A percentile compares a stretch with the other conserved stretches of the same genome.
Conservation (phyloP, 2,329 filamentous ascomycete species). For the Cladosporium sp. region DNA sequence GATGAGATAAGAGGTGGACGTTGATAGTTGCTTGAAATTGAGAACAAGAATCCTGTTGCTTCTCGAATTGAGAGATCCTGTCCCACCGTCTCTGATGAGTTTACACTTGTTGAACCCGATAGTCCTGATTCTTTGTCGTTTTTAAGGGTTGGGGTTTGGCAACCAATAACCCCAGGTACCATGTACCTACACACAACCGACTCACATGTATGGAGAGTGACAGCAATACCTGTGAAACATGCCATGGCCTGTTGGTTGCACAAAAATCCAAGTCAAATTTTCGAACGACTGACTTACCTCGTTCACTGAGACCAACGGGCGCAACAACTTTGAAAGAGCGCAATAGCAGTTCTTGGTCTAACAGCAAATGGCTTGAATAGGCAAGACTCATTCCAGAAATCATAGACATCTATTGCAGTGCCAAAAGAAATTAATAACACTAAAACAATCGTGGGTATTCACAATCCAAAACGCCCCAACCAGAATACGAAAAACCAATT, state of each 20-base stretch:
- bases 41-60: background rate
- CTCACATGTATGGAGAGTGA: no score
- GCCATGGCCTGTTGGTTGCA: no score
- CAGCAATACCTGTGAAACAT: no score
- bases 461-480: conserved; percentile 4
- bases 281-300: no score
- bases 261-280: no score
- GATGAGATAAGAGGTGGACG: background rate
- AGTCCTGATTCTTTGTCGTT: no score
- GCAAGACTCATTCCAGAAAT: background rate
- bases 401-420: background rate
- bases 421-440: background rate
- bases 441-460: conserved; percentile 1
- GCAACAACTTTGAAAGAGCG: background rate
- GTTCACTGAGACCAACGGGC: no score
- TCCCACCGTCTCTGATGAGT: background rate
- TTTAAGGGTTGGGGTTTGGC: no score
- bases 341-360: background rate
- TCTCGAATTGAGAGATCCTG: background rate
- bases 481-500: background rate
- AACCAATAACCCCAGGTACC: no score
- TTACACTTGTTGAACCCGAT: no score
- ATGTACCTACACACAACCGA: no score
- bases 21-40: background rate
- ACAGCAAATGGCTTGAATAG: background rate